A percentile compares a stretch with the other conserved stretches of the same genome.
Evolutionary conservation across 768 basidiomycete species (phyloP).

Genomic region (Sporobolomyces roseus): DNA sequence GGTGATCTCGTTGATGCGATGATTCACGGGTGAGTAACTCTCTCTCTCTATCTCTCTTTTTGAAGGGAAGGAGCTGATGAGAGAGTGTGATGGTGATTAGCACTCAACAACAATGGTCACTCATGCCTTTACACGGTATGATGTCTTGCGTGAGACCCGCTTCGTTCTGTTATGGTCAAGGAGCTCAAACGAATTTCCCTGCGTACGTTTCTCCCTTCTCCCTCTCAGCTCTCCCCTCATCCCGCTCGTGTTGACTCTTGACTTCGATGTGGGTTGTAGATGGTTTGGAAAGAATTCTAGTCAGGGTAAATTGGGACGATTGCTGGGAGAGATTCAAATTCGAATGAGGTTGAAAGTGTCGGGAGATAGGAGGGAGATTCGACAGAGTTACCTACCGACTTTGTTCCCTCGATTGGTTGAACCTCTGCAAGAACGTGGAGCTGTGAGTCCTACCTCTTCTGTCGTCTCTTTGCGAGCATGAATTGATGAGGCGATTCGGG

Average conservation of each 20-base stretch:
- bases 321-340: constrained; percentile 83
- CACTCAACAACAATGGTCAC: constrained; percentile 88
- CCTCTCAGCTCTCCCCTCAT: background rate
- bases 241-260: background rate
- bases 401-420: constrained; percentile 73
- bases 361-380: constrained; percentile 80
- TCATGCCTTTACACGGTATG: constrained; percentile 90
- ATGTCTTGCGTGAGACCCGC: constrained; percentile 86
- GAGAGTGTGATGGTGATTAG: constrained; percentile 50
- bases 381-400: constrained; percentile 87
- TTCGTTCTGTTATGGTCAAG: constrained; percentile 68
- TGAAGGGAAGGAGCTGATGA: too few relatives aligned
- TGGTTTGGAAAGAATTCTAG: constrained; percentile 99
- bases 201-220: background rate
- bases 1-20: constrained; percentile 87
- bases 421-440: constrained; percentile 69
- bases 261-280: constrained; percentile 52
- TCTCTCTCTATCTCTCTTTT: background rate
- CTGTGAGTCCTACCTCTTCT: constrained; percentile 56
- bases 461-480: background rate
- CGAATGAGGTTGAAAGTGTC: constrained; percentile 93
- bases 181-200: constrained; percentile 33
- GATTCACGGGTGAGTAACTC: constrained; percentile 73
- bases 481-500: constrained; percentile 13
- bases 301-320: constrained; percentile 70